These are phyloP conservation scores for Haplosporangium gracile DNA, from an alignment of 192 early-diverging fungal species.

Conservation along the genomic window DNA sequence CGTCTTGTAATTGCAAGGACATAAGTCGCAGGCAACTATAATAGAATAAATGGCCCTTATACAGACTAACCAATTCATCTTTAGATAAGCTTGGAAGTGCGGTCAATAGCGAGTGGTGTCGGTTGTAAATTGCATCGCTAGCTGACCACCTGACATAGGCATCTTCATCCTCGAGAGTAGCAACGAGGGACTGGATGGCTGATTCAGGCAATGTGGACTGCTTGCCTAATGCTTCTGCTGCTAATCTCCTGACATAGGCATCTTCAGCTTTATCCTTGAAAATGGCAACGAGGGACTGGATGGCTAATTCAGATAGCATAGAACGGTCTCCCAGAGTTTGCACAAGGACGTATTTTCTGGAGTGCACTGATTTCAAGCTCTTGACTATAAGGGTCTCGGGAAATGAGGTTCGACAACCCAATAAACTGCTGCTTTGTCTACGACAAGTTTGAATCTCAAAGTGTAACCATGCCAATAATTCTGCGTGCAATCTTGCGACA, in stretches of 20 bases:
- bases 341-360: not conserved
- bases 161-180: not conserved
- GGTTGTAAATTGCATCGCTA: not conserved
- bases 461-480: not conserved
- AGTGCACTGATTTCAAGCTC: not conserved
- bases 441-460: slow-evolving; percentile 13
- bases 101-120: not conserved
- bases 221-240: not conserved
- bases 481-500: not conserved
- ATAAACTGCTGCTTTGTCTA: not conserved
- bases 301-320: slow-evolving; percentile 14
- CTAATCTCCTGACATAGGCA: not conserved
- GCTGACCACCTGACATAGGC: not conserved
- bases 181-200: slow-evolving; percentile 8
- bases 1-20: slow-evolving; percentile 6
- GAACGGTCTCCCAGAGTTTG: slow-evolving; percentile 6
- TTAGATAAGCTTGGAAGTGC: not conserved
- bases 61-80: not conserved
- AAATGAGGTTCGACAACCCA: slow-evolving; percentile 7
- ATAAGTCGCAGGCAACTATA: not conserved
- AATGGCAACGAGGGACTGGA: not conserved
- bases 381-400: not conserved
- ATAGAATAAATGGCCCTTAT: not conserved
- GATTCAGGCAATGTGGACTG: slow-evolving; percentile 1
- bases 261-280: not conserved